phyloP scores from a whole-genome alignment of 495 filamentous ascomycete species.

The Penicilliopsis zonata region DNA sequence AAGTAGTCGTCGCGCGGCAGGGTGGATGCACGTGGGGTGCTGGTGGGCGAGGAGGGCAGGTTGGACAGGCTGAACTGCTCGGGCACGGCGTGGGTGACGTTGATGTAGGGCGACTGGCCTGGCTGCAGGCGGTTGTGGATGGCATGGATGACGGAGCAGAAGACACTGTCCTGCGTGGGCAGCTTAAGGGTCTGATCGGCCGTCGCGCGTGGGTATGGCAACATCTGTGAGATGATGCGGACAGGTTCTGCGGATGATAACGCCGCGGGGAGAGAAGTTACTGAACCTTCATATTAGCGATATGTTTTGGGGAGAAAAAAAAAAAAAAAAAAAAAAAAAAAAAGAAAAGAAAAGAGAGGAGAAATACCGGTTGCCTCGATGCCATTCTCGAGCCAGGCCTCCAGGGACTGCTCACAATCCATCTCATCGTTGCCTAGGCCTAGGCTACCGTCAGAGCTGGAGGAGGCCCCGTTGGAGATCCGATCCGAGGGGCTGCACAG shows the following conservation, averaged over 20 bases:
- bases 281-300: neutral
- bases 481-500: slow-evolving; percentile 24
- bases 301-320: neutral
- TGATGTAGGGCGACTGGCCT: slow-evolving; percentile 41
- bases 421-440: slow-evolving; percentile 23
- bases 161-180: slow-evolving; percentile 26
- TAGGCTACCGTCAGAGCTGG: slow-evolving; percentile 25
- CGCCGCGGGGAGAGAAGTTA: neutral
- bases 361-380: slow-evolving; percentile 28
- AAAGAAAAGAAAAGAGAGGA: slow-evolving; percentile 1
- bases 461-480: slow-evolving; percentile 20
- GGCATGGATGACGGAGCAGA: slow-evolving; percentile 37
- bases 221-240: slow-evolving; percentile 48
- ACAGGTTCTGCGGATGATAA: slow-evolving; percentile 36
- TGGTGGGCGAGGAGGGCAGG: slow-evolving; percentile 48
- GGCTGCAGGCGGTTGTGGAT: slow-evolving; percentile 38
- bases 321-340: neutral
- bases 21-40: slow-evolving; percentile 39
- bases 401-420: slow-evolving; percentile 23
- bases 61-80: slow-evolving; percentile 50
- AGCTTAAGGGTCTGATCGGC: slow-evolving; percentile 28
- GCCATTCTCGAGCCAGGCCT: slow-evolving; percentile 32
- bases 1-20: slow-evolving; percentile 42
- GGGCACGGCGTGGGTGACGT: slow-evolving; percentile 52
- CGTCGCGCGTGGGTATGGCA: slow-evolving; percentile 47